Evolutionary conservation across 495 filamentous ascomycete species (phyloP).

Genomic region (Aspergillus hancockii): DNA sequence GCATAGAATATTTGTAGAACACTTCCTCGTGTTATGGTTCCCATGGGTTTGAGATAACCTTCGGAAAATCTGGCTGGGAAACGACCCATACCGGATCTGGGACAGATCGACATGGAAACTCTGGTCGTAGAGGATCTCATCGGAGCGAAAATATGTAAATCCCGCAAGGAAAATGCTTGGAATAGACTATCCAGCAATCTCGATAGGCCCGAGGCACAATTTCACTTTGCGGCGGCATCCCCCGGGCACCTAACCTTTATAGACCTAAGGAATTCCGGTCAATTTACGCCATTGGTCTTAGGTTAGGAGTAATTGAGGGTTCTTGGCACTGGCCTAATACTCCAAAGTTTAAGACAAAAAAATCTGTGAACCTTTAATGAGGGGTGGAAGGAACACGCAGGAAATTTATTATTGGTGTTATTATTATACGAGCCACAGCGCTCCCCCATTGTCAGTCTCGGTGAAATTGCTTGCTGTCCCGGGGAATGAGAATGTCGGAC

Average conservation of each 20-base stretch:
- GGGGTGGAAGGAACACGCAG: neutral
- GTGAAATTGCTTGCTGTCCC: neutral
- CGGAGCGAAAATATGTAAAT: neutral
- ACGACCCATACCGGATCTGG: neutral
- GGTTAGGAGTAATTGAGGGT: neutral
- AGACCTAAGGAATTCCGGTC: neutral
- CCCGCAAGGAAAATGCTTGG: neutral
- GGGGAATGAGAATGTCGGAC: neutral
- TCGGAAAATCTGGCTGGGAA: neutral
- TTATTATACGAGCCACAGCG: neutral
- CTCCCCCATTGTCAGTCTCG: neutral
- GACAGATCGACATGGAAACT: neutral
- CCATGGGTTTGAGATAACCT: no score
- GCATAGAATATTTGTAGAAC: no score
- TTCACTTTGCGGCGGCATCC: no score
- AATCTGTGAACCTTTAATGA: neutral
- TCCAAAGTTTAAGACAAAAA: neutral
- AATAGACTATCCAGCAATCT: neutral
- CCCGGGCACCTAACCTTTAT: no score
- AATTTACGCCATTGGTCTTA: neutral
- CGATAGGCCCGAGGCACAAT: neutral
- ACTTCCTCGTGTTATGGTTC: neutral
- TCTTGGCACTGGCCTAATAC: neutral
- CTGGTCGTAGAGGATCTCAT: neutral
- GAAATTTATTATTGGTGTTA: no score